Conservation (phyloP, 2,329 filamentous ascomycete genomes). For the Boeremia exigua region DNA sequence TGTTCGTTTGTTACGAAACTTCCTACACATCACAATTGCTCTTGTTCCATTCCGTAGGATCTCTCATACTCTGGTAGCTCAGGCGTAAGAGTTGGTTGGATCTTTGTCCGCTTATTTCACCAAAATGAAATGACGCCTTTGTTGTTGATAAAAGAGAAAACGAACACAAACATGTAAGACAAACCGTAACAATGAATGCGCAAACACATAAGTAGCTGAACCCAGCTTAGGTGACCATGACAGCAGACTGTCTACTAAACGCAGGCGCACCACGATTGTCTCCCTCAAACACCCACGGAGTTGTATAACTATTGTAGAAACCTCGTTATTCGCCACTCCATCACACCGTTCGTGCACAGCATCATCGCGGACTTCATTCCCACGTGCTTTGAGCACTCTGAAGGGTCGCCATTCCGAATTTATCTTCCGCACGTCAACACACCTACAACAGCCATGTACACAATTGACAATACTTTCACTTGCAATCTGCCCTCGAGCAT, state of each 20-base stretch:
- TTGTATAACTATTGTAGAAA: constrained; percentile 12
- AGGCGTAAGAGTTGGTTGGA: no score
- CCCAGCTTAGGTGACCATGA: background rate
- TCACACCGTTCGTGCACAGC: constrained; percentile 6
- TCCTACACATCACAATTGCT: no score
- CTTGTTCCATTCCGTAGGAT: no score
- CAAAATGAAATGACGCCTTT: no score
- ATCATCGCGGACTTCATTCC: background rate
- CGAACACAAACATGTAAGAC: background rate
- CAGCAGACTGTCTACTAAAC: no score
- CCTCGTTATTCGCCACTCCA: constrained; percentile 18
- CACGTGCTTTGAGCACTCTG: background rate
- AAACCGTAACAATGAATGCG: background rate
- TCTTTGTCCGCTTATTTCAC: no score
- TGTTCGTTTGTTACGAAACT: no score
- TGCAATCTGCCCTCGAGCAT: background rate
- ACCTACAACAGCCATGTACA: background rate
- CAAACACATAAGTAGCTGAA: background rate
- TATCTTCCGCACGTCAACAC: constrained; percentile 8
- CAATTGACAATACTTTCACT: background rate
- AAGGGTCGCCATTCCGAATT: background rate
- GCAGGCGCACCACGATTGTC: no score
- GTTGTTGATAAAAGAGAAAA: background rate
- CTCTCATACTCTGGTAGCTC: no score
- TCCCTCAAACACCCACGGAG: background rate